phyloP scores from a whole-genome alignment of 805 yeast genomes.

The Wickerhamiella azymoides region DNA sequence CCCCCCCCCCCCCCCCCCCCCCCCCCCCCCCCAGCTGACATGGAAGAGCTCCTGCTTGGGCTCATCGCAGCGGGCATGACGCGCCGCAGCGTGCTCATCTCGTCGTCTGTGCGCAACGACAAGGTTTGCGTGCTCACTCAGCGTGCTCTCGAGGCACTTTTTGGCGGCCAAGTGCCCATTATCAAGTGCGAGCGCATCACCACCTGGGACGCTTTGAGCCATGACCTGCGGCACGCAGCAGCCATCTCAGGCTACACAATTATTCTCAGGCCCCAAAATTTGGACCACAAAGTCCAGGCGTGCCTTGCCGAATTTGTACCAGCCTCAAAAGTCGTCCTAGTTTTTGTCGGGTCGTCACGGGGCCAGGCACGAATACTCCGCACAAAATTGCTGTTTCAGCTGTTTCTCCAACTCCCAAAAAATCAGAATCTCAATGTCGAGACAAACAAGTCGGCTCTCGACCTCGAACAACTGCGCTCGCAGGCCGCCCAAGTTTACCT shows the following conservation, averaged over 20 bases:
- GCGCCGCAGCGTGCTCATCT: neutral
- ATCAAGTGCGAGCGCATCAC: conserved; percentile 4
- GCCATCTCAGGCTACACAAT: neutral
- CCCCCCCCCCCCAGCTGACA: neutral
- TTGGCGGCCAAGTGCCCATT: neutral
- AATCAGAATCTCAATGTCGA: neutral
- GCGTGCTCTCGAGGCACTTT: neutral
- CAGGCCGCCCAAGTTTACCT: conserved; percentile 23
- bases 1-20: neutral
- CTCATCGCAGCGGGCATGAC: neutral
- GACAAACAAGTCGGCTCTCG: neutral
- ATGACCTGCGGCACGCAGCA: neutral
- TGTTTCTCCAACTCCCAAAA: neutral
- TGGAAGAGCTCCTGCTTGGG: neutral
- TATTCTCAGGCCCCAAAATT: neutral
- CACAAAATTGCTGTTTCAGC: neutral
- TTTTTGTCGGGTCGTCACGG: neutral
- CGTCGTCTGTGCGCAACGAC: neutral
- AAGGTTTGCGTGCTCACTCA: neutral
- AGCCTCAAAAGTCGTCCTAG: neutral
- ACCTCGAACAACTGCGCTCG: neutral
- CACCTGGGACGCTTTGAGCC: conserved; percentile 2
- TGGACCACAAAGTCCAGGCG: conserved; percentile 2
- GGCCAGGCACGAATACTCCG: neutral
- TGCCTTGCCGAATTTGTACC: neutral